phyloP scores from a whole-genome alignment of 164 flowering plant species.

The Paratinospora sagittata region DNA sequence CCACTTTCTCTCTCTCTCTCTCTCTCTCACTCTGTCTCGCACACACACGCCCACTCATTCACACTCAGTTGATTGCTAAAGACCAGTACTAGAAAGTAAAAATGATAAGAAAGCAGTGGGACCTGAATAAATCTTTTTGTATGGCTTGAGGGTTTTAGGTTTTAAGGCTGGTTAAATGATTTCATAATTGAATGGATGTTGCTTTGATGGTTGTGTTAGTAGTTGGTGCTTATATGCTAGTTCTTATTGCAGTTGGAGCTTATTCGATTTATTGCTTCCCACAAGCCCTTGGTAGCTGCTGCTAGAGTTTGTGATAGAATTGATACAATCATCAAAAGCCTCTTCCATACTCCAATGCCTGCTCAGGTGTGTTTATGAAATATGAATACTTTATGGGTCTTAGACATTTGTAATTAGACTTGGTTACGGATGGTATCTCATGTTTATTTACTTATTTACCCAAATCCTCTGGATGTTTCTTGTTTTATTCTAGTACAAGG shows the following conservation, averaged over 20 bases:
- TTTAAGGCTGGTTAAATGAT: background rate
- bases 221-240: conserved; percentile 15
- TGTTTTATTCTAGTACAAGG: background rate
- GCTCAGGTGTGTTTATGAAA: conserved; percentile 43
- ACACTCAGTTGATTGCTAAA: background rate
- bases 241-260: conserved; percentile 66
- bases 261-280: conserved; percentile 51
- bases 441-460: background rate
- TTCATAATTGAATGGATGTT: background rate
- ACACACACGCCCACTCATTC: background rate
- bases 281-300: conserved; percentile 71
- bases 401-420: background rate
- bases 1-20: background rate
- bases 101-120: background rate
- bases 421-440: background rate
- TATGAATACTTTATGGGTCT: background rate
- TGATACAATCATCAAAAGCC: conserved; percentile 39
- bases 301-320: conserved; percentile 59
- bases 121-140: background rate
- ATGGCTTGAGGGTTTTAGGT: background rate
- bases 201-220: background rate
- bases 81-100: background rate
- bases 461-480: too few relatives aligned
- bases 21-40: background rate
- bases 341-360: conserved; percentile 36